phyloP scores from a whole-genome alignment of 371 early-diverging fungal genomes.

The Rhizopus microsporus region DNA sequence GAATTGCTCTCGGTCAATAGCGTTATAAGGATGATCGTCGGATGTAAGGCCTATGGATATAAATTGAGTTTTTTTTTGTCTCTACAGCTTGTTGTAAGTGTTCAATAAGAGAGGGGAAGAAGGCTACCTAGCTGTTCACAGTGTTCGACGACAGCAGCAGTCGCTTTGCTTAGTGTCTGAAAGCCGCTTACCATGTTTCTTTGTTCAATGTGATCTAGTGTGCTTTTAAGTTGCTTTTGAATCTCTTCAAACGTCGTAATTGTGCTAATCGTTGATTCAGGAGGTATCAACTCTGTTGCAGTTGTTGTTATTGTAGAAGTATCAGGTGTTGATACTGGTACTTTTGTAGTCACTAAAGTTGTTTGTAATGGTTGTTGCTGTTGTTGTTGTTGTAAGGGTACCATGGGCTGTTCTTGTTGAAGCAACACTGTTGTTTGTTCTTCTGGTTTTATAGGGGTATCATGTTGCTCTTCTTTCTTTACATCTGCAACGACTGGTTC shows the following conservation, averaged over 20 bases:
- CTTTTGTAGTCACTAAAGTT: background rate
- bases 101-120: conserved; percentile 1
- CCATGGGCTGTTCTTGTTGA: conserved; percentile 5
- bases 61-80: background rate
- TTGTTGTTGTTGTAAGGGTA: background rate
- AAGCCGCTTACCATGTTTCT: conserved; percentile 73
- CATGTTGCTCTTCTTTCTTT: conserved; percentile 6
- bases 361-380: conserved; percentile 11
- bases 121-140: conserved; percentile 69
- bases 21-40: conserved; percentile 53
- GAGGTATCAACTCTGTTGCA: conserved; percentile 3
- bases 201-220: conserved; percentile 67
- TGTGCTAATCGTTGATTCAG: conserved; percentile 7
- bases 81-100: background rate
- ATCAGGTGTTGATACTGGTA: conserved; percentile 3
- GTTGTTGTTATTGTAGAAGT: background rate
- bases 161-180: conserved; percentile 70
- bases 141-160: conserved; percentile 70
- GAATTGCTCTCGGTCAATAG: conserved; percentile 67
- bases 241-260: conserved; percentile 64
- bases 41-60: conserved; percentile 47
- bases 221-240: conserved; percentile 71
- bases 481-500: background rate
- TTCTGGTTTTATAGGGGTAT: conserved; percentile 16
- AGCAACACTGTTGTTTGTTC: background rate